Percentiles rank a stretch among this genome's conserved stretches.
These are phyloP conservation scores for Laguncularia racemosa DNA, from an alignment of 345 rosid genomes.

Conservation along the genomic window DNA sequence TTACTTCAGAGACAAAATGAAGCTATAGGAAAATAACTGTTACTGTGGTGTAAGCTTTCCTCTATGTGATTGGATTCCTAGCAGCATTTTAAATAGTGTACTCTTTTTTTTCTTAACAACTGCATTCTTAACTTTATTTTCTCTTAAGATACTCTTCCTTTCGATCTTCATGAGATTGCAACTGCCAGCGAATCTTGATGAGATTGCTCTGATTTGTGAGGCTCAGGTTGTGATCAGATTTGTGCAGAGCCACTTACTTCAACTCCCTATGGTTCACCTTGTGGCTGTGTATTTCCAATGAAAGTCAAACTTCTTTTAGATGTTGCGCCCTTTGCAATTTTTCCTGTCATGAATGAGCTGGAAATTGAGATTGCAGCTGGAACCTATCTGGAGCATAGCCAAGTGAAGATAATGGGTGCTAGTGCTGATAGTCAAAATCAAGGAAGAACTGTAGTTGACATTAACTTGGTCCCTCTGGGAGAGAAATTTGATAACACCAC, in stretches of 20 bases:
- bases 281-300: slow-evolving; percentile 98
- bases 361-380: slow-evolving; percentile 96
- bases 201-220: background rate
- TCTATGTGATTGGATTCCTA: too few relatives aligned
- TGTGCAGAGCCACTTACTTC: slow-evolving; percentile 90
- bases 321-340: slow-evolving; percentile 73
- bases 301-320: slow-evolving; percentile 80
- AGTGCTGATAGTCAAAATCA: slow-evolving; percentile 89
- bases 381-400: slow-evolving; percentile 90
- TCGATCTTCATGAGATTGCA: too few relatives aligned
- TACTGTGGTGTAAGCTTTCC: too few relatives aligned
- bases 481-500: slow-evolving; percentile 98
- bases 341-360: slow-evolving; percentile 80
- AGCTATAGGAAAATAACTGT: too few relatives aligned
- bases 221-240: slow-evolving; percentile 78
- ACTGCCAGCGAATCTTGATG: too few relatives aligned
- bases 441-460: slow-evolving; percentile 75
- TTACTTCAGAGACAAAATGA: too few relatives aligned
- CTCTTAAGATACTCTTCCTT: too few relatives aligned
- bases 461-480: slow-evolving; percentile 93
- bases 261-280: slow-evolving; percentile 87
- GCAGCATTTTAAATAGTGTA: too few relatives aligned
- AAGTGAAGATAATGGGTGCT: slow-evolving; percentile 98
- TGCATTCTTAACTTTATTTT: too few relatives aligned
- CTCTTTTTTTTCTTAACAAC: too few relatives aligned